Base-by-base conservation (phyloP, 208 protist genomes). In the Zelonia costaricensis region DNA sequence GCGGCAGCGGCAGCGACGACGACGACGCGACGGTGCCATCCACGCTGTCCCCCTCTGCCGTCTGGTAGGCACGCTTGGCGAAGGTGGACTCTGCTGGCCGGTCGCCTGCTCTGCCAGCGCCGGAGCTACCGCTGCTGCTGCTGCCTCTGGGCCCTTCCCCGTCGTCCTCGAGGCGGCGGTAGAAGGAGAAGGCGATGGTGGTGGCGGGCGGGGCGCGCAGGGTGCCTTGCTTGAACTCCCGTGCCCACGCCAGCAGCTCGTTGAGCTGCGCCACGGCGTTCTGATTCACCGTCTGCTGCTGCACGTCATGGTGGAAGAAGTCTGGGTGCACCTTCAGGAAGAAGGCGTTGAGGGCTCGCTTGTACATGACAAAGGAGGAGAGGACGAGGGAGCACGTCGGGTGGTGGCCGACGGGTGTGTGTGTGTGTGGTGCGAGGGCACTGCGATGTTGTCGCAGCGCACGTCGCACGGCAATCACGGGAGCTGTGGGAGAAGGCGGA, bases 321-420 rank as follows among this genome's bases (percentile, higher is more conserved):
- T 97, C 92, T 8, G 92, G 92, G 51, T 97, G 92, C n/a, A 95
- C 87, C 73, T 95, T 95, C 45, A 97, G 66, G 52, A 97, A 95
- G 51, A 97, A 97, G 60, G 84, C 76, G 55, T 94, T 89, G 38
- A 97, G 79, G 0, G 92, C 88, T 55, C 91, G 93, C 72, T 97
- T 97, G 78, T 97, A 97, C 86, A 96, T 96, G 25, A 10, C 23
- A 1, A 33, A 15, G 33, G 30, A n/a, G 25, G 16, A 13, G 15
- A 48, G n/a, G n/a, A n/a, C n/a, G n/a, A n/a, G n/a, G n/a, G n/a
- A n/a, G n/a, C n/a, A n/a, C n/a, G n/a, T n/a, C n/a, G n/a, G n/a
- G n/a, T 48, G 45, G 0, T 16, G 20, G 31, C 10, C 1, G 27
- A 4, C 7, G 23, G 38, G 42, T 47, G 36, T 35, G 44, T n/a